Evolutionary conservation across 2,329 filamentous ascomycete genomes (phyloP).

Genomic region (Aspergillus arachidicola): DNA sequence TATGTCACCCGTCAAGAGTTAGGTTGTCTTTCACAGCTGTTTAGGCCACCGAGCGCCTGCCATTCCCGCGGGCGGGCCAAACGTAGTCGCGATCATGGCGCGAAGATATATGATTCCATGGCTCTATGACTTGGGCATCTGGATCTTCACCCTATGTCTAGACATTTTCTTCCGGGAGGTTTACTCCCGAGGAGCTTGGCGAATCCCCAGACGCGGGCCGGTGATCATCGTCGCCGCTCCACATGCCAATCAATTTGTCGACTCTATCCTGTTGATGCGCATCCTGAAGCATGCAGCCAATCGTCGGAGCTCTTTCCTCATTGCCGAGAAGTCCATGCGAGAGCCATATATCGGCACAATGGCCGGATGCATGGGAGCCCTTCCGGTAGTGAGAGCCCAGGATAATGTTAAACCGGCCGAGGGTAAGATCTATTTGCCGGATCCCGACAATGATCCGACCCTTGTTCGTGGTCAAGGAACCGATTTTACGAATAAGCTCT

Average conservation of each 20-base stretch:
- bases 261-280: conserved; percentile 90
- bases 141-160: conserved; percentile 67
- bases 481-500: conserved; percentile 73
- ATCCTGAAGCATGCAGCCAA: conserved; percentile 83
- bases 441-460: conserved; percentile 81
- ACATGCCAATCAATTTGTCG: conserved; percentile 98
- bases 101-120: conserved; percentile 43
- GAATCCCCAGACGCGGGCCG: conserved; percentile 83
- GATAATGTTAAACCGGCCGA: conserved; percentile 79
- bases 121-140: conserved; percentile 54
- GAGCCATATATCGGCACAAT: conserved; percentile 85
- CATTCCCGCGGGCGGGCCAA: background rate
- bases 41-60: background rate
- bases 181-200: conserved; percentile 94
- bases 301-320: conserved; percentile 87
- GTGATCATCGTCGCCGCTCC: conserved; percentile 95
- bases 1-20: background rate
- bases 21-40: background rate
- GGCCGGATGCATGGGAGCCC: conserved; percentile 80
- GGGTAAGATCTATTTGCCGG: conserved; percentile 84
- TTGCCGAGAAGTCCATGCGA: conserved; percentile 93
- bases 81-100: background rate
- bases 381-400: conserved; percentile 90
- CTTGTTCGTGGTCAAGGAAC: conserved; percentile 78
- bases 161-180: conserved; percentile 99